These are phyloP conservation scores for Chaetomium globosum DNA, from an alignment of 2,329 filamentous ascomycete species.

Conservation along the genomic window DNA sequence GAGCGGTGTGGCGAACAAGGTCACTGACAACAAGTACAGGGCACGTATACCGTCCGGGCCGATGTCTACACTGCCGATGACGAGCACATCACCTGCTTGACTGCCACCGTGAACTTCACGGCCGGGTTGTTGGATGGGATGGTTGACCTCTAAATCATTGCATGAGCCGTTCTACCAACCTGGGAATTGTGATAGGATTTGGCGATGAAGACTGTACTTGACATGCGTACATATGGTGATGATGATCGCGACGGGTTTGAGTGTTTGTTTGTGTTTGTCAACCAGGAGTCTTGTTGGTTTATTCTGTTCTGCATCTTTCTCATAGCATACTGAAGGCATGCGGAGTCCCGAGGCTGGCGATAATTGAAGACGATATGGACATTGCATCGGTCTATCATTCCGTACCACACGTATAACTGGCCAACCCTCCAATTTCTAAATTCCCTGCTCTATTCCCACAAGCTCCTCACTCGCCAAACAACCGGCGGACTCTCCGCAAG, in stretches of 20 bases:
- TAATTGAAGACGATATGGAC: conserved; percentile 7
- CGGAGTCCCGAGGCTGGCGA: conserved; percentile 20
- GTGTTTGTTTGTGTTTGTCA: conserved; percentile 13
- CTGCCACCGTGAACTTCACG: conserved; percentile 69
- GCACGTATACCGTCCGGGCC: conserved; percentile 84
- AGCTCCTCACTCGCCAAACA: conserved; percentile 65
- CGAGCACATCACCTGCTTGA: conserved; percentile 82
- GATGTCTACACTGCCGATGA: conserved; percentile 77
- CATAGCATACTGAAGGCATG: conserved; percentile 19
- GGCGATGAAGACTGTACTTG: conserved; percentile 21
- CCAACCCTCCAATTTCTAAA: neutral
- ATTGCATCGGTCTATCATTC: conserved; percentile 11
- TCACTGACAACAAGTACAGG: conserved; percentile 54
- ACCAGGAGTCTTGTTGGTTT: conserved; percentile 15
- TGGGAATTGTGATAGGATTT: neutral
- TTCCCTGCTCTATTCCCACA: neutral
- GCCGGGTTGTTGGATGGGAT: conserved; percentile 44
- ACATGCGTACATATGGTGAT: conserved; percentile 22
- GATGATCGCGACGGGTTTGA: conserved; percentile 3
- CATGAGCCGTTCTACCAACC: neutral
- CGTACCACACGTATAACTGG: neutral
- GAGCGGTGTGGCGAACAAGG: neutral
- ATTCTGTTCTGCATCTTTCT: conserved; percentile 11
- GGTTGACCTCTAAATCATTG: conserved; percentile 43
- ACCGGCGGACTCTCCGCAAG: conserved; percentile 74